These are phyloP conservation scores for Paramecium octaurelia DNA, from an alignment of 73 alveolate genomes.

Conservation along the genomic window DNA sequence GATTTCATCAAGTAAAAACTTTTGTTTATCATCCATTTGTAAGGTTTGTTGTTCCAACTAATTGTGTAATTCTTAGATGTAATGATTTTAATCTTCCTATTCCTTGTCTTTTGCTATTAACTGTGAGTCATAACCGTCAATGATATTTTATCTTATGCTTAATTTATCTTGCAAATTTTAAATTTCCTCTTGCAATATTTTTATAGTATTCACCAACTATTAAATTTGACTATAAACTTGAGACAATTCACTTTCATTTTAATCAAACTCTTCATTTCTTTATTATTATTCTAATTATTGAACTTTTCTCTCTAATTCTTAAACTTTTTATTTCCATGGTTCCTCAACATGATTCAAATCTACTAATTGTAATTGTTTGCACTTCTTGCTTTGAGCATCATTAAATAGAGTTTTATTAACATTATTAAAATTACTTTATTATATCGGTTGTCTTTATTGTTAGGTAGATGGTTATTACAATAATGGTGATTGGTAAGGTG, in stretches of 20 bases:
- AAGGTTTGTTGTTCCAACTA: not conserved
- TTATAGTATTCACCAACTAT: not conserved
- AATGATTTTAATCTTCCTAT: not conserved
- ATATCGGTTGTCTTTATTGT: not conserved
- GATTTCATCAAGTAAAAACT: not conserved
- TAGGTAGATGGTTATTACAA: not conserved
- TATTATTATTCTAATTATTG: not conserved
- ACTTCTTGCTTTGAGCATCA: not conserved
- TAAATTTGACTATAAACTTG: constrained; percentile 6
- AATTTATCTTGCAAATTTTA: not conserved
- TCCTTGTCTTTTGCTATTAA: not conserved
- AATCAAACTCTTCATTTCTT: not conserved
- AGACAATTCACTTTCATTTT: constrained; percentile 5
- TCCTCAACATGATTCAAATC: not conserved
- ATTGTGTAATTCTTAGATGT: not conserved
- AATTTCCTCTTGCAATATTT: not conserved
- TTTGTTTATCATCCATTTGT: not conserved
- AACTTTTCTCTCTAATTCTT: not conserved
- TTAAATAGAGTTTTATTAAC: not conserved
- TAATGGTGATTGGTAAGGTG: not conserved
- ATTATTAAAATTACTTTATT: not conserved
- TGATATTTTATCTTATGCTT: not conserved
- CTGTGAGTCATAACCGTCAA: not conserved
- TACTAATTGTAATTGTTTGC: not conserved
- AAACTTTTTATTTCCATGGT: constrained; percentile 1